Evolutionary conservation across 768 basidiomycete genomes (phyloP), one percentile per base, ranked within the genome.

Genomic region (Suillus brevipes): DNA sequence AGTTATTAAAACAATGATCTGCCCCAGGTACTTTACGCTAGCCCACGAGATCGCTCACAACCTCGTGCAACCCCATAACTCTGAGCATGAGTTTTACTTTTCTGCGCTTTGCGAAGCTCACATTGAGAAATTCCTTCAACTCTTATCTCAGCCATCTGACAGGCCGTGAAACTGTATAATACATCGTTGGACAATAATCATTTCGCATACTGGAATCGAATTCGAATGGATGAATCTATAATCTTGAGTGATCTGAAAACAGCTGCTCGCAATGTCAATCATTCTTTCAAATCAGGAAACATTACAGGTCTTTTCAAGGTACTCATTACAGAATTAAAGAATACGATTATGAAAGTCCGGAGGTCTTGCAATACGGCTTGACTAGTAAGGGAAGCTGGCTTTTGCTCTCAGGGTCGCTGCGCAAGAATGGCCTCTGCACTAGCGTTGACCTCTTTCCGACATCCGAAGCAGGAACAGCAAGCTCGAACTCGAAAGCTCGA

Each of bases 21-120:
- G 40, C 4, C 25, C 9, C 68, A 91, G 91, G 92, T 99, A 90
- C 76, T 94, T 96, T 71, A 89, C 91, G 1, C 82, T 97, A 16
- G 95, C 96, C 0, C 97, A 97, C 74, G 95, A 95, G 72, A 91
- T 95, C 68, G 93, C 93, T 10, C 95, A 98, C 77, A 98, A 97
- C 72, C 80, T 97, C 2, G 89, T 96, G 18, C 83, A 87, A 49
- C 85, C 87, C 0, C 96, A 97, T 71, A 95, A 97, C 74, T 89
- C 92, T 1, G 90, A 95, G 72, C 95, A 97, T 68, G 94, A 95
- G 67, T 98, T 97, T 75, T 97, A 94, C 75, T 95, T 97, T 71
- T 94, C 94, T 36, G 88, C 92, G 7, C 91, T 98, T 23, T 92
- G 91, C 67, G 93, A 97, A 77, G 84, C 82, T 40, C 83, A 84